phyloP scores from a whole-genome alignment of 208 protist genomes.

The Blechomonas ayalai region DNA sequence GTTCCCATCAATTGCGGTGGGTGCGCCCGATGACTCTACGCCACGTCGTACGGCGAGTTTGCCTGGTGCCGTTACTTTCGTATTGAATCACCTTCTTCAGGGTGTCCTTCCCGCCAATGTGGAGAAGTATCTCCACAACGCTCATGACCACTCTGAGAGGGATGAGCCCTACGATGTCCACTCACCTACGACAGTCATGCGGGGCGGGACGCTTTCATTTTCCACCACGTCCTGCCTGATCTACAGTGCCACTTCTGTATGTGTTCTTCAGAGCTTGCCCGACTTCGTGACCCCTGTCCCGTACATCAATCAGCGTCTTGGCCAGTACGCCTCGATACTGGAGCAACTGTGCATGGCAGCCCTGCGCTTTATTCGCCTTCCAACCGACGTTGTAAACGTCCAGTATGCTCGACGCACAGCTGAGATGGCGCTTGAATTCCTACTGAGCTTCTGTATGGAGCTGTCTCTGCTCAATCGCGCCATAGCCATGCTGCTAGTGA shows the following conservation, averaged over 20 bases:
- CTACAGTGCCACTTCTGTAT: conserved; percentile 13
- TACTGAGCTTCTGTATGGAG: conserved; percentile 55
- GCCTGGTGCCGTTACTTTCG: too few relatives aligned
- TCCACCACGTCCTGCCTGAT: too few relatives aligned
- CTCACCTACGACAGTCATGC: too few relatives aligned
- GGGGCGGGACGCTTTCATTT: too few relatives aligned
- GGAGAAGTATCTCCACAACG: too few relatives aligned
- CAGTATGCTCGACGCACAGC: conserved; percentile 39
- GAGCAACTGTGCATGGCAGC: conserved; percentile 72
- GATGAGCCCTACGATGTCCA: too few relatives aligned
- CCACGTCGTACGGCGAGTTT: too few relatives aligned
- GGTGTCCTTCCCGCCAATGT: too few relatives aligned
- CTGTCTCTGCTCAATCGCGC: conserved; percentile 43
- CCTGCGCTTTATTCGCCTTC: conserved; percentile 47
- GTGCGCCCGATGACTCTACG: too few relatives aligned
- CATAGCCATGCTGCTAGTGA: conserved; percentile 1
- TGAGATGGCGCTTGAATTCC: conserved; percentile 38
- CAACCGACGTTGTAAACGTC: conserved; percentile 38
- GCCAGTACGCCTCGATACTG: conserved; percentile 45
- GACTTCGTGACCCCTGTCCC: conserved; percentile 59
- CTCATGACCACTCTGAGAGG: too few relatives aligned
- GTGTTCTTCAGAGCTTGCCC: conserved; percentile 44
- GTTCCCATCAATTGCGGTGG: too few relatives aligned
- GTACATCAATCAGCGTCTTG: conserved; percentile 56
- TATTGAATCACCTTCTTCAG: too few relatives aligned